A percentile compares a stretch with the other conserved stretches of the same genome.
Evolutionary conservation across 495 filamentous ascomycete genomes (phyloP).

Genomic region (Elasticomyces elasticus): DNA sequence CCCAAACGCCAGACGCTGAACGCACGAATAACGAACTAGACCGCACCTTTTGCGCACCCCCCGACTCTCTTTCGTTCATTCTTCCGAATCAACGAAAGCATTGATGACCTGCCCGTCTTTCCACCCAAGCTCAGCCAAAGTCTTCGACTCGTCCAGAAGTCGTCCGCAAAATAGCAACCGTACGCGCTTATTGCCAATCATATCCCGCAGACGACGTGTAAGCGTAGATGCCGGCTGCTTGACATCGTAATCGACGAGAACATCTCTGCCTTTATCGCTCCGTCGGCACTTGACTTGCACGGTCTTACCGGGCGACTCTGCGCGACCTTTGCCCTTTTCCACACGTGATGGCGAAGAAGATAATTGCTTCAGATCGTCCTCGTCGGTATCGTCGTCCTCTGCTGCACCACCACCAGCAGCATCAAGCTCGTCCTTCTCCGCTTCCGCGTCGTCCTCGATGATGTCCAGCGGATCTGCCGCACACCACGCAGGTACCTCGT

Average conservation of each 20-base stretch:
- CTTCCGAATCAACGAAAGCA: slow-evolving; percentile 47
- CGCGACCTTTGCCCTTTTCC: slow-evolving; percentile 23
- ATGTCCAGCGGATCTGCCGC: slow-evolving; percentile 68
- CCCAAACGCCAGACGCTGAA: no score
- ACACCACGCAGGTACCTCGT: slow-evolving; percentile 65
- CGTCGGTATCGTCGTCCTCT: slow-evolving; percentile 18
- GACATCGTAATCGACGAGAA: slow-evolving; percentile 49
- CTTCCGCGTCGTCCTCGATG: slow-evolving; percentile 31
- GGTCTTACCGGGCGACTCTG: slow-evolving; percentile 36
- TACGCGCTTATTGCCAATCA: slow-evolving; percentile 49
- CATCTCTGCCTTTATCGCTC: slow-evolving; percentile 59
- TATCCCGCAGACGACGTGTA: slow-evolving; percentile 49
- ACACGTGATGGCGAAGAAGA: background rate
- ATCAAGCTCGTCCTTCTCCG: slow-evolving; percentile 29
- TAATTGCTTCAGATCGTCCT: slow-evolving; percentile 21
- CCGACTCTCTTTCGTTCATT: background rate
- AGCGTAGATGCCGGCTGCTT: slow-evolving; percentile 54
- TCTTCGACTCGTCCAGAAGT: slow-evolving; percentile 56
- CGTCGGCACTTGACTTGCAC: slow-evolving; percentile 54
- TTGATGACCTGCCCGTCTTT: slow-evolving; percentile 66
- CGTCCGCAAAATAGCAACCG: slow-evolving; percentile 70
- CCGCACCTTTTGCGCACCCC: no score
- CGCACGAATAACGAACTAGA: no score
- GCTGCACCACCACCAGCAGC: slow-evolving; percentile 27
- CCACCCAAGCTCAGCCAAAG: slow-evolving; percentile 64